Base-by-base conservation (phyloP, 768 basidiomycete genomes). In the Trametes cinnabarina region DNA sequence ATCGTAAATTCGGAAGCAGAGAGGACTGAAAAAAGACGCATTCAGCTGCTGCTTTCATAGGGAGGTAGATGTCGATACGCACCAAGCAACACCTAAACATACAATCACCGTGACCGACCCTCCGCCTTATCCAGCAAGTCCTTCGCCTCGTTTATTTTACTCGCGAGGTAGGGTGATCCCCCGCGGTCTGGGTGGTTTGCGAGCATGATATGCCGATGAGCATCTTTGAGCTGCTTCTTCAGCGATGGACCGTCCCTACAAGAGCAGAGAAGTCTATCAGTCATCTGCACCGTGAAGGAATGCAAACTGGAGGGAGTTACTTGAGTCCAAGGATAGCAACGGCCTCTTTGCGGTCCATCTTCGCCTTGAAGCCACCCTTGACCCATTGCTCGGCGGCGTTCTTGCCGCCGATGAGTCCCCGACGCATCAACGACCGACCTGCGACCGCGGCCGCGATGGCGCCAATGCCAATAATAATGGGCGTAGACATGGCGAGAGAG, bases 81-180 rank as follows among this genome's bases (percentile, higher is more conserved):
- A 63, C 44, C 44, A 51, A 26, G 20, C 40, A 57, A 54, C 40
- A 19, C 28, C 54, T n/a, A 23, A 48, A 34, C 35, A 47, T 12
- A 37, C 48, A 51, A 52, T 63, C 62, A 72, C 60, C 68, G 58
- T 34, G 47, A 26, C 64, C 77, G 82, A 51, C 81, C 80, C 49
- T 88, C 86, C n/a, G 80, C 79, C 71, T 89, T 92, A 32, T 97
- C 94, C 46, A 97, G 72, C 56, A 96, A 63, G 66, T 94, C 96
- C 71, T 97, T 98, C 0, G 96, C 97, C 69, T 99, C 97, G 73
- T 99, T 99, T 61, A 98, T 96, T 81, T 99, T 98, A 68, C 93
- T 94, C 12, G 97, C 95, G 48, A 98, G 76, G 73, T 98, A 99
- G 7, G 97, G 97, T n/a, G 94, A 92, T 28, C 97, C 97, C 32